Conservation (phyloP, 257 asterid genomes). For the Oldenlandia corymbosa region DNA sequence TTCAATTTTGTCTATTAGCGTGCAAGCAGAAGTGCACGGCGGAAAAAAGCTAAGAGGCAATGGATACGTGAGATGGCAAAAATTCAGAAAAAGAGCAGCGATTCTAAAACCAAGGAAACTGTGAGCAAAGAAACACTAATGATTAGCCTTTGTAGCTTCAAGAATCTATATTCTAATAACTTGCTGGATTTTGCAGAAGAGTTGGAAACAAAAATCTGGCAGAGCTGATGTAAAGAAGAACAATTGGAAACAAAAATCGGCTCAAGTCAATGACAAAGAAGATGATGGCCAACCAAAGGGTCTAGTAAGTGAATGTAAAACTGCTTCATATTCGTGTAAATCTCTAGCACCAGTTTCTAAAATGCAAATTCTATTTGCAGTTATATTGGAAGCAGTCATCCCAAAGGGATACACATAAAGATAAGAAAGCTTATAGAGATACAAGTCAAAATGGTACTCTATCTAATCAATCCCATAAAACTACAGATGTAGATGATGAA, state of each 20-base stretch:
- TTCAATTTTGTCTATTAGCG: conserved; percentile 28
- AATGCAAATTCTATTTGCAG: conserved; percentile 37
- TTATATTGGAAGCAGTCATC: conserved; percentile 58
- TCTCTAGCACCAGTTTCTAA: conserved; percentile 14
- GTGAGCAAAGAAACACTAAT: conserved; percentile 34
- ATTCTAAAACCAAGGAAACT: conserved; percentile 57
- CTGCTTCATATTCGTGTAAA: background rate
- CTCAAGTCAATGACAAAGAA: conserved; percentile 31
- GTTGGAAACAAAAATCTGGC: conserved; percentile 62
- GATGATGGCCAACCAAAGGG: conserved; percentile 55
- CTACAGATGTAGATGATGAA: conserved; percentile 43
- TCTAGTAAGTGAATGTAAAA: conserved; percentile 45
- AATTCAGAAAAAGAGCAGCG: conserved; percentile 51
- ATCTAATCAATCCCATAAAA: conserved; percentile 27
- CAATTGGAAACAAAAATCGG: conserved; percentile 19
- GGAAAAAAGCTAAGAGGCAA: conserved; percentile 52
- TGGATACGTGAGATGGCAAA: conserved; percentile 79
- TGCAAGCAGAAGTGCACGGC: conserved; percentile 81
- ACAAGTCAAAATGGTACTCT: conserved; percentile 24
- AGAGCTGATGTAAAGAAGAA: conserved; percentile 36
- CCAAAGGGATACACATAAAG: conserved; percentile 28
- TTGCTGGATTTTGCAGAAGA: conserved; percentile 40
- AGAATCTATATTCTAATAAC: background rate
- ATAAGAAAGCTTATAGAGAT: conserved; percentile 29
- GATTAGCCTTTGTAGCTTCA: background rate